phyloP scores from a whole-genome alignment of 225 moss, liverwort and hornwort genomes.

The Bryoerythrophyllum caledonicum region DNA sequence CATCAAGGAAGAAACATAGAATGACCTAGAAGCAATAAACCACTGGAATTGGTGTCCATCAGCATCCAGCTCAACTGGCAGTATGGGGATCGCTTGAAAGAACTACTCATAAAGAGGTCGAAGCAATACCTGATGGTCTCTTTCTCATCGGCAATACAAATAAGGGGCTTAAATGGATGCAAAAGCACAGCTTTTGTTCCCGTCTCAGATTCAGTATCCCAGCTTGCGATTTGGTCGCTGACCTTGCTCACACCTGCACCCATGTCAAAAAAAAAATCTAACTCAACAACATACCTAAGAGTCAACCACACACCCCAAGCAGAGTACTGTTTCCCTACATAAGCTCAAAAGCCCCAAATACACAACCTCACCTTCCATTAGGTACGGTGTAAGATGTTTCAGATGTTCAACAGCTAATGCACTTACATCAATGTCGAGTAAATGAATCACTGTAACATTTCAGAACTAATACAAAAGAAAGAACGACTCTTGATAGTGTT shows the following conservation, averaged over 20 bases:
- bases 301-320: neutral
- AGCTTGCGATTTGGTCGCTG: constrained; percentile 80
- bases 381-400: neutral
- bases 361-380: constrained; percentile 1
- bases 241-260: constrained; percentile 73
- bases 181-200: constrained; percentile 85
- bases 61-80: constrained; percentile 6
- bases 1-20: neutral
- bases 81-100: neutral
- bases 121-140: constrained; percentile 79
- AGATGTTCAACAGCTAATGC: constrained; percentile 1
- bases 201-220: constrained; percentile 75
- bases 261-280: neutral
- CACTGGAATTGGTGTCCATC: neutral
- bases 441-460: neutral
- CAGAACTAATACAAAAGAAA: neutral
- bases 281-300: constrained; percentile 17
- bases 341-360: constrained; percentile 9
- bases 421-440: constrained; percentile 2
- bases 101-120: neutral
- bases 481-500: neutral
- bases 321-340: neutral
- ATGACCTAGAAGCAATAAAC: neutral
- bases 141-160: constrained; percentile 90
- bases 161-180: constrained; percentile 83